phyloP scores from a whole-genome alignment of 1,284 basidiomycete species.

The Apiotrichum montevideense region DNA sequence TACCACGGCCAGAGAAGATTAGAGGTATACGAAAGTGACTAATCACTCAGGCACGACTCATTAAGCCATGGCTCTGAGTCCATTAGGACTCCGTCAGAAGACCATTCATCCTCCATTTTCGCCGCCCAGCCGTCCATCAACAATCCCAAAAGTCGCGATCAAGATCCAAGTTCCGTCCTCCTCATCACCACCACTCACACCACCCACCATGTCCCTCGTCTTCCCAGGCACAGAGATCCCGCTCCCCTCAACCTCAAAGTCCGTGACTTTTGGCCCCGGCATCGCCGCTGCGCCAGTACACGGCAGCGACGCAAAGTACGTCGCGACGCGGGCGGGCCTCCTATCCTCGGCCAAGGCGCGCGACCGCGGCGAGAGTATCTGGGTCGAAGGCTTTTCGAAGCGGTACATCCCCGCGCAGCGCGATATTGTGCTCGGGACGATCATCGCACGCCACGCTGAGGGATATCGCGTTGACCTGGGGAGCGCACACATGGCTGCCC shows the following conservation, averaged over 20 bases:
- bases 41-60: not conserved
- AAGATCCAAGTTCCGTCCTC: not conserved
- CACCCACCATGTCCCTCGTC: conserved; percentile 25
- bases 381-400: conserved; percentile 43
- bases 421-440: conserved; percentile 50
- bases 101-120: not conserved
- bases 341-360: conserved; percentile 32
- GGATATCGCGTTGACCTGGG: conserved; percentile 53
- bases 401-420: conserved; percentile 49
- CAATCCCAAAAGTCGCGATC: too few relatives aligned
- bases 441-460: conserved; percentile 49
- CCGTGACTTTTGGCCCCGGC: conserved; percentile 40
- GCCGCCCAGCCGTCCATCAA: not conserved
- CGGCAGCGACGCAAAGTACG: conserved; percentile 8
- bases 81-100: not conserved
- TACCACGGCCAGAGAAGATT: too few relatives aligned
- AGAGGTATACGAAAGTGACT: too few relatives aligned
- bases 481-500: conserved; percentile 45
- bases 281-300: conserved; percentile 25
- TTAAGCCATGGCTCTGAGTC: too few relatives aligned
- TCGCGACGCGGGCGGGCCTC: conserved; percentile 38
- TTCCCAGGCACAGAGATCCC: conserved; percentile 42
- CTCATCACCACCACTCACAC: conserved; percentile 4
- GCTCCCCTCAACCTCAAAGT: conserved; percentile 24
- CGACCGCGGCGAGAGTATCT: conserved; percentile 27